Conservation (phyloP, 2,329 filamentous ascomycete species). For the Chaetomium sp. region DNA sequence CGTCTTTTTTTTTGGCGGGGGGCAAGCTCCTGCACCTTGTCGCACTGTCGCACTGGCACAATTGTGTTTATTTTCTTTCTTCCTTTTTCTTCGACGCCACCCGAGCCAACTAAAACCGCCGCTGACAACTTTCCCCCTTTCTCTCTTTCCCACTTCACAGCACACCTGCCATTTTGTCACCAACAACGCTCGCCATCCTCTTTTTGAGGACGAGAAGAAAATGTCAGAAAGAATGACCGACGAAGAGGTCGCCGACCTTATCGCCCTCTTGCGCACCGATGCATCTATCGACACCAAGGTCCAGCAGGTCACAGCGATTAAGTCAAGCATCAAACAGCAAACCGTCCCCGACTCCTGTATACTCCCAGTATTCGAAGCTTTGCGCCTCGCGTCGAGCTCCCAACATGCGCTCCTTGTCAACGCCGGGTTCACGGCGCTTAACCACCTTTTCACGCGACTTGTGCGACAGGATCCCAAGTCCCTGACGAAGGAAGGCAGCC, state of each 20-base stretch:
- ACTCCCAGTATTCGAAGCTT: conserved; percentile 70
- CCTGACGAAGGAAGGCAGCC: conserved; percentile 61
- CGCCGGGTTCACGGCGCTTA: conserved; percentile 80
- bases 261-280: conserved; percentile 41
- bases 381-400: conserved; percentile 67
- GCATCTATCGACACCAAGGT: conserved; percentile 56
- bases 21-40: neutral
- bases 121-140: too few relatives aligned
- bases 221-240: conserved; percentile 34
- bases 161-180: conserved; percentile 5
- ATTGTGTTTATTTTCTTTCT: conserved; percentile 20
- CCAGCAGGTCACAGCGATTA: conserved; percentile 62
- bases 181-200: conserved; percentile 6
- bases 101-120: neutral
- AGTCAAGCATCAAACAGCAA: conserved; percentile 86
- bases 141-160: neutral
- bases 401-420: conserved; percentile 72
- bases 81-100: conserved; percentile 12
- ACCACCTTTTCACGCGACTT: conserved; percentile 79
- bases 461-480: conserved; percentile 76
- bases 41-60: neutral
- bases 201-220: neutral
- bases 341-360: conserved; percentile 74
- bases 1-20: too few relatives aligned
- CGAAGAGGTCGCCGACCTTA: conserved; percentile 37